Evolutionary conservation across 345 rosid genomes (phyloP), one percentile per base, ranked within the genome.

Genomic region (Gossypium thurberi): DNA sequence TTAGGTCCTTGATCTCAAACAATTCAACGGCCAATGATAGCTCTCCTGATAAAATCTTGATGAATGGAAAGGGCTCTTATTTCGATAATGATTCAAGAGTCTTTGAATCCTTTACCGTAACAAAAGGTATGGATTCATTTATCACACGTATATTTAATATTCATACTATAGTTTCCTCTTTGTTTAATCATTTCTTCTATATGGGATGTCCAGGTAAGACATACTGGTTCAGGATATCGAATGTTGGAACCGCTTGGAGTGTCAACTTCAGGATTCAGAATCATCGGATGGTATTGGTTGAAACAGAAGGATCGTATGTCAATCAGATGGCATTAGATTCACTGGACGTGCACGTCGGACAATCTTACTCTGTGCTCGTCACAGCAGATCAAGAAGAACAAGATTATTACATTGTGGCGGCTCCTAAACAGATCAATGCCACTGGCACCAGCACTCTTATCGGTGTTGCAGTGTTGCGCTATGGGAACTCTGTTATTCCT

Each of bases 251-350:
- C 40, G 71, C 78, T 40, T 76, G 80, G 80, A 83, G 90, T 78
- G 81, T 82, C 52, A 87, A 87, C 82, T 86, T 87, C 46, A 76
- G 79, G 76, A 81, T 86, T 69, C 83, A 84, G 70, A 68, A 71
- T 51, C 87, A 89, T 46, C 56, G 2, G 37, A 78, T 89, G 87
- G 71, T 81, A 72, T 71, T 89, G 74, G 90, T 89, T 18, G 93
- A 89, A 84, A 83, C 87, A 0, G 93, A 89, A 78, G 88, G 93
- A 50, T 84, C 93, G 0, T 88, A 89, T 77, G 83, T 90, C 43
- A 74, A 80, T 70, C 85, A 85, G 78, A 78, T 78, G 21, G 59
- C 69, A 53, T 70, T 87, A 71, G 80, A 83, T 48, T 81, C 84
- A 13, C 81, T 86, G 0, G 91, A 89, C 10, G 84, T 86, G 11